A percentile compares a stretch with the other conserved stretches of the same genome.
Evolutionary conservation across 169 alveolate species (phyloP).

Genomic region (Cryptosporidium sp.): DNA sequence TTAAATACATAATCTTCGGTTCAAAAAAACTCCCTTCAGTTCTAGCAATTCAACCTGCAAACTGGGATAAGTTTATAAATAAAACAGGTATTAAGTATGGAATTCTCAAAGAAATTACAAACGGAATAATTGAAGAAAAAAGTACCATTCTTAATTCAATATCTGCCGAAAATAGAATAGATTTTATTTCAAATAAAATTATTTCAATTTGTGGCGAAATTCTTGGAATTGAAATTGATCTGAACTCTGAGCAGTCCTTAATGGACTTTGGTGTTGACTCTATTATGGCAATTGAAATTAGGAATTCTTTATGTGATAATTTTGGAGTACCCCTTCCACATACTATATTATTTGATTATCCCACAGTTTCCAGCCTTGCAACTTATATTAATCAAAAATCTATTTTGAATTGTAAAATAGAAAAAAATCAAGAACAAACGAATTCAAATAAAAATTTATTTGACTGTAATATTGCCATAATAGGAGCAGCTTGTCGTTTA

Average conservation of each 20-base stretch:
- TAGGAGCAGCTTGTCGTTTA: slow-evolving; percentile 65
- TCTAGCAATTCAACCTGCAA: slow-evolving; percentile 53
- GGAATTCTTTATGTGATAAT: slow-evolving; percentile 35
- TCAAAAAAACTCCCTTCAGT: slow-evolving; percentile 14
- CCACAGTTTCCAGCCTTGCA: slow-evolving; percentile 35
- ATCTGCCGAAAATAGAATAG: slow-evolving; percentile 35
- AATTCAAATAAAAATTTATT: neutral
- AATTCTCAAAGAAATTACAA: slow-evolving; percentile 12
- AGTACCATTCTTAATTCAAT: slow-evolving; percentile 14
- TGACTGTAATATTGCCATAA: neutral
- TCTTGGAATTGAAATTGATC: slow-evolving; percentile 2
- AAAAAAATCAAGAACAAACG: neutral
- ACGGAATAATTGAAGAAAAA: neutral
- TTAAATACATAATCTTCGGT: slow-evolving; percentile 16
- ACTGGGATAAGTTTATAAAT: slow-evolving; percentile 36
- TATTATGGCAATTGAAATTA: slow-evolving; percentile 49
- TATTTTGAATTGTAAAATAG: neutral
- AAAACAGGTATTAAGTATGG: slow-evolving; percentile 23
- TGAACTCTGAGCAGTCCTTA: slow-evolving; percentile 16
- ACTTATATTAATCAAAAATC: slow-evolving; percentile 40
- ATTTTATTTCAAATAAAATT: slow-evolving; percentile 28
- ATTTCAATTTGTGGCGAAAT: slow-evolving; percentile 7
- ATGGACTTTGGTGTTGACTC: slow-evolving; percentile 54
- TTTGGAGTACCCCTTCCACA: slow-evolving; percentile 40
- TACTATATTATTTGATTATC: slow-evolving; percentile 55